Conservation (phyloP, 1,139 yeast species). For the Saccharomycopsis hybrid region DNA sequence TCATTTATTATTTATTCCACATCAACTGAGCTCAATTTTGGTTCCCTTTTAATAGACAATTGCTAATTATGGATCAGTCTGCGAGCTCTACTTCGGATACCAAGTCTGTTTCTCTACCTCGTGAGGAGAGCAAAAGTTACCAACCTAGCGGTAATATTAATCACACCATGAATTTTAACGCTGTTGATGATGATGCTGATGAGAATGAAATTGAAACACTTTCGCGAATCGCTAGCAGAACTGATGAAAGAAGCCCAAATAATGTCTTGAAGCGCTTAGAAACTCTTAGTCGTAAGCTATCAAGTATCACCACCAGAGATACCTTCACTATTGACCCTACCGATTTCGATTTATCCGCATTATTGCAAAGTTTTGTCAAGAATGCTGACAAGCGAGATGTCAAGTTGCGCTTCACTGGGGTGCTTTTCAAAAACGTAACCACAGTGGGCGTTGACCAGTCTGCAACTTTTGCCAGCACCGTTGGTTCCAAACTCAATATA, state of each 20-base stretch:
- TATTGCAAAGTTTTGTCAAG: constrained; percentile 28
- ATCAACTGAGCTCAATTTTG: too few relatives aligned
- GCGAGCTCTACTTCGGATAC: too few relatives aligned
- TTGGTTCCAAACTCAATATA: constrained; percentile 28
- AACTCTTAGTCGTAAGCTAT: constrained; percentile 6
- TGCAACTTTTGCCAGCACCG: constrained; percentile 31
- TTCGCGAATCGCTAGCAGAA: constrained; percentile 14
- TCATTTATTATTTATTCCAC: too few relatives aligned
- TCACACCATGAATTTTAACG: too few relatives aligned
- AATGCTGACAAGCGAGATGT: constrained; percentile 25
- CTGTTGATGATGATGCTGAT: too few relatives aligned
- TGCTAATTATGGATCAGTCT: too few relatives aligned
- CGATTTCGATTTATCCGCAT: constrained; percentile 31
- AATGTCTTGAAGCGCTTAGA: constrained; percentile 15
- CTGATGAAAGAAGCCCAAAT: constrained; percentile 10
- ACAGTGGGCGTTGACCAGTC: constrained; percentile 32
- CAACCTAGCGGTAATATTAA: too few relatives aligned
- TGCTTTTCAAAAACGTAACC: constrained; percentile 36
- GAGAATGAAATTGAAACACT: constrained; percentile 9
- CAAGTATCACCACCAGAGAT: constrained; percentile 17
- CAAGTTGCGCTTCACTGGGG: constrained; percentile 39
- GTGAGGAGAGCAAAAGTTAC: too few relatives aligned
- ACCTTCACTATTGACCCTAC: constrained; percentile 24
- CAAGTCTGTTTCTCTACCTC: too few relatives aligned
- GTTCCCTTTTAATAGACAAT: too few relatives aligned